A percentile compares a stretch with the other conserved stretches of the same genome.
Evolutionary conservation across 169 alveolate genomes (phyloP).

Genomic region (Perkinsus olseni): DNA sequence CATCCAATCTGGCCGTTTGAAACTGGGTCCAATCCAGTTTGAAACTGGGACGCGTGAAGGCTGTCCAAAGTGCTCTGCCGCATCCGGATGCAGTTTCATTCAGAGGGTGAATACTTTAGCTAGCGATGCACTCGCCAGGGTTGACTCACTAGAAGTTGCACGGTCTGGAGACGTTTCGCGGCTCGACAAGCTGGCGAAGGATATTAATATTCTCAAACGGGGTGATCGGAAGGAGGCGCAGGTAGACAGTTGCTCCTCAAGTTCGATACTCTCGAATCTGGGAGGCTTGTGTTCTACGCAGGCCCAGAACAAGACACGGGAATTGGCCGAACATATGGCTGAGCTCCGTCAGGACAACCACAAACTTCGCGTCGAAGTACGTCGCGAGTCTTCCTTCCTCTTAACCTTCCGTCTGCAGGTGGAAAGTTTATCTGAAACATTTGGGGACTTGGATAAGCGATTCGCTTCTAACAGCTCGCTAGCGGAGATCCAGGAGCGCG

Average conservation of each 20-base stretch:
- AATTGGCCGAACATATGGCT: background rate
- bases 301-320: background rate
- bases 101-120: background rate
- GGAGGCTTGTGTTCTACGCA: too few species aligned
- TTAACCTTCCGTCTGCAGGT: background rate
- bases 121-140: background rate
- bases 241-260: too few species aligned
- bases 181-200: background rate
- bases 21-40: too few species aligned
- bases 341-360: background rate
- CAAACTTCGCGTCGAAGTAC: background rate
- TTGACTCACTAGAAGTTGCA: background rate
- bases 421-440: background rate
- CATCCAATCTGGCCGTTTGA: too few species aligned
- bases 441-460: background rate
- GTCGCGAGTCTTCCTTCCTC: background rate
- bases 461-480: background rate
- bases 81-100: too few species aligned
- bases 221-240: background rate
- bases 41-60: too few species aligned
- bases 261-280: too few species aligned
- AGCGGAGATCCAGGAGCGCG: too few species aligned
- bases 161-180: background rate
- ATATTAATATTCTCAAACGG: background rate
- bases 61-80: too few species aligned